These are phyloP conservation scores for Aureobasidium subglaciale DNA, from an alignment of 2,329 filamentous ascomycete species.

Conservation along the genomic window DNA sequence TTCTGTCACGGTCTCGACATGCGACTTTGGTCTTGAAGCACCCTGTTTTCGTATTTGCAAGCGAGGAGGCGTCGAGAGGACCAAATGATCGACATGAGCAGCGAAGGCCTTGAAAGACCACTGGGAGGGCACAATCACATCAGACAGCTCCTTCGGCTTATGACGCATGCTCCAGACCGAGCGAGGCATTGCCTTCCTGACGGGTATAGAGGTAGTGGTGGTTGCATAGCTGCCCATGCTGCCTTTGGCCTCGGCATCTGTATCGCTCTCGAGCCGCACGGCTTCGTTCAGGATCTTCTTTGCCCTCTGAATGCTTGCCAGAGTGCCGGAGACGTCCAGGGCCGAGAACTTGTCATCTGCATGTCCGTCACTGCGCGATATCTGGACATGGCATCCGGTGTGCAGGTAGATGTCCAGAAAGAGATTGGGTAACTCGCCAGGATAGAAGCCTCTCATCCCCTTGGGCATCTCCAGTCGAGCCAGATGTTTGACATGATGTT, in stretches of 20 bases:
- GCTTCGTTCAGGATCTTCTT: not conserved
- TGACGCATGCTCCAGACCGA: not conserved
- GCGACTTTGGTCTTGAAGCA: not conserved
- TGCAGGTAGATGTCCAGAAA: constrained; percentile 10
- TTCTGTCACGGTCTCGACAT: constrained; percentile 17
- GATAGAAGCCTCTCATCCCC: constrained; percentile 13
- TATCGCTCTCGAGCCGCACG: not conserved
- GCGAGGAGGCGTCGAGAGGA: not conserved
- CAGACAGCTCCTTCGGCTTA: not conserved
- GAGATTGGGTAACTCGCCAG: not conserved
- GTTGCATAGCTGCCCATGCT: not conserved
- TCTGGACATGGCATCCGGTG: constrained; percentile 14
- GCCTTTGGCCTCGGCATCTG: not conserved
- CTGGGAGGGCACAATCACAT: not conserved
- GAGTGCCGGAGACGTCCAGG: not conserved
- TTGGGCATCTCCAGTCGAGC: constrained; percentile 8
- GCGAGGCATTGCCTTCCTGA: not conserved
- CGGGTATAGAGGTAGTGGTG: not conserved
- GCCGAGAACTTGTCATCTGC: not conserved
- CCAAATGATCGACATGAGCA: constrained; percentile 12
- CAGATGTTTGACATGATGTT: constrained; percentile 12
- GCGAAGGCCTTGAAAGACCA: constrained; percentile 14
- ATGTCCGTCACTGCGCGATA: not conserved
- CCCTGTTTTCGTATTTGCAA: not conserved
- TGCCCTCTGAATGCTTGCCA: not conserved